Conservation (phyloP, 768 basidiomycete genomes). For the Panus rudis region DNA sequence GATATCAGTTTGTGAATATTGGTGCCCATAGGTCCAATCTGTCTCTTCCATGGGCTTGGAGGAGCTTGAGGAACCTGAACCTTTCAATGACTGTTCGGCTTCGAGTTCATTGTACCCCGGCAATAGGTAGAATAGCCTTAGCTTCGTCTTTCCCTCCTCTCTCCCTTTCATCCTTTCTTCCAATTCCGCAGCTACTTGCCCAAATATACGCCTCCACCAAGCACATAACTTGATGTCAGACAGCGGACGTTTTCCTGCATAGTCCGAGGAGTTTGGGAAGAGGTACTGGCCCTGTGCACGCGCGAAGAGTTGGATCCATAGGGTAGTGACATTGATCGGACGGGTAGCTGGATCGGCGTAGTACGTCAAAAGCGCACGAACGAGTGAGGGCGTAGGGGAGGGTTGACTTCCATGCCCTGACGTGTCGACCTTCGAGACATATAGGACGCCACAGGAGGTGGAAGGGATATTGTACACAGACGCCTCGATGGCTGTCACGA, state of each 20-base stretch:
- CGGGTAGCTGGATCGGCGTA: conserved; percentile 60
- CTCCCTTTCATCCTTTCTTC: conserved; percentile 18
- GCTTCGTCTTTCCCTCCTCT: conserved; percentile 16
- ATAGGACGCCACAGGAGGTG: conserved; percentile 66
- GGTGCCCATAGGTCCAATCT: conserved; percentile 75
- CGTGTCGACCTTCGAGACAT: conserved; percentile 92
- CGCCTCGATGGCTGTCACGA: conserved; percentile 78
- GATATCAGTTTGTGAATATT: conserved; percentile 44
- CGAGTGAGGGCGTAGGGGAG: conserved; percentile 64
- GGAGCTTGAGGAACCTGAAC: conserved; percentile 8
- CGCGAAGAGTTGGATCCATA: conserved; percentile 88
- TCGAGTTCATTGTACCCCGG: conserved; percentile 67
- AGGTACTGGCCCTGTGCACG: conserved; percentile 88
- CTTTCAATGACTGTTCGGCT: conserved; percentile 50
- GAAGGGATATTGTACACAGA: conserved; percentile 66
- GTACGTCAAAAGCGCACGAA: conserved; percentile 56
- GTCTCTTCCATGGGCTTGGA: conserved; percentile 10
- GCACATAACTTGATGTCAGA: conserved; percentile 74
- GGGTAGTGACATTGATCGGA: conserved; percentile 44
- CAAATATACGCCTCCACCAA: conserved; percentile 87
- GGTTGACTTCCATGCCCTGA: conserved; percentile 67
- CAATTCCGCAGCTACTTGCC: conserved; percentile 43
- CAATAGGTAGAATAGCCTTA: conserved; percentile 52
- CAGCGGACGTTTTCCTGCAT: conserved; percentile 61
- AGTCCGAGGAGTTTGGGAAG: conserved; percentile 81